Evolutionary conservation across 495 filamentous ascomycete genomes (phyloP).

Genomic region (Penicillium pulvis): DNA sequence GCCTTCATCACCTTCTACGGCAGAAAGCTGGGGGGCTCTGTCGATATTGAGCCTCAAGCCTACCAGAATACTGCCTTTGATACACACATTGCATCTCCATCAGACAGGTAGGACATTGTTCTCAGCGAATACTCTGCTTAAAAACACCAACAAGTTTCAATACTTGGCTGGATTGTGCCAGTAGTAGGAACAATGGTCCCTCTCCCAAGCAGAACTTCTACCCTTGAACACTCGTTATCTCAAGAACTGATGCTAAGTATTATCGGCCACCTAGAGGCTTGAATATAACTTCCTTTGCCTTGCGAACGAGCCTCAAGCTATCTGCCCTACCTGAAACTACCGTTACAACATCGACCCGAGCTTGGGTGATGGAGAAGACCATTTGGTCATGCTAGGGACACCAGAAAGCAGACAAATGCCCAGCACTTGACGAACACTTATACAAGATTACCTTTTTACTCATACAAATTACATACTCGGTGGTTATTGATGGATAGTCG

Average conservation of each 20-base stretch:
- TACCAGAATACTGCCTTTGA: neutral
- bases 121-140: neutral
- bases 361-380: neutral
- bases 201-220: neutral
- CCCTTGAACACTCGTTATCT: neutral
- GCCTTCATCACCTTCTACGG: neutral
- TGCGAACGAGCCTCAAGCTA: neutral
- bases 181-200: neutral
- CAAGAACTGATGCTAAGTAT: neutral
- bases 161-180: neutral
- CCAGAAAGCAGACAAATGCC: neutral
- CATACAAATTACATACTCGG: neutral
- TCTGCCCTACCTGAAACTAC: neutral
- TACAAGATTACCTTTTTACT: neutral
- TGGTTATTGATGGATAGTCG: neutral
- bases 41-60: neutral
- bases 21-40: neutral
- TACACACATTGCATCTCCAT: neutral
- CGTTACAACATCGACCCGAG: neutral
- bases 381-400: neutral
- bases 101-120: neutral
- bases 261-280: too few species aligned
- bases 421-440: neutral
- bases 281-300: neutral
- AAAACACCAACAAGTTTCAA: neutral